Base-by-base conservation (phyloP, 495 filamentous ascomycete genomes). In the Penicillium lividum region DNA sequence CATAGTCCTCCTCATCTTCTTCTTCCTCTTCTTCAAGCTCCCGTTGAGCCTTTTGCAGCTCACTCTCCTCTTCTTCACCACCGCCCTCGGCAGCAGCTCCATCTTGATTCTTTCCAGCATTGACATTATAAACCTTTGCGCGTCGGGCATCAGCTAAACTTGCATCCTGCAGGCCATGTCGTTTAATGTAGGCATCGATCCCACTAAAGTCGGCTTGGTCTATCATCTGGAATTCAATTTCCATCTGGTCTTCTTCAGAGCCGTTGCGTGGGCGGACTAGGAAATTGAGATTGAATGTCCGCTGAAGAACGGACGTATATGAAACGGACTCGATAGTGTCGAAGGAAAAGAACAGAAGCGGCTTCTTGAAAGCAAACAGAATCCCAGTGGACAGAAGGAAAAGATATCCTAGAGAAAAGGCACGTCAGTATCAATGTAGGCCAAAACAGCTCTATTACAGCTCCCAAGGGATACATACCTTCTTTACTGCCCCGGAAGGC, bases 281-380 rank as follows among this genome's bases (percentile, higher is more conserved):
- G 31, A 97, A 83, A 33, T 88, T 89, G 28, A 98, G 85, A 59
- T 98, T 97, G 76, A 98, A 98, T 0, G 94, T 98, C 7, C 91
- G 85, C 63, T 94, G 92, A 5, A 98, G 80, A 49, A 98, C 88
- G 31, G 83, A 92, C 4, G 91, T 96, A 68, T 97, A 98, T 51
- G 88, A 92, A 13, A 97, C 82, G 9, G 89, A 89, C 3, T 86
- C 85, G 51, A 98, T 88, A 40, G 80, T 77, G 45, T 89, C 84
- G 46, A 95, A 89, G 3, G 91, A 85, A 59, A 98, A 86, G 77
- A 91, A 97, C 15, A 91, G 65, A 27, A 98, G 76, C 0, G 94
- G 94, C 67, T 98, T 98, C 72, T 97, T 97, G 82, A 96, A 98
- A 1, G 86, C 92, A 80, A 89, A 98, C 30, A 98, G 69, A 46